Evolutionary conservation across 2,329 filamentous ascomycete genomes (phyloP), one percentile per base, ranked within the genome.

Genomic region (Epichloe typhina): DNA sequence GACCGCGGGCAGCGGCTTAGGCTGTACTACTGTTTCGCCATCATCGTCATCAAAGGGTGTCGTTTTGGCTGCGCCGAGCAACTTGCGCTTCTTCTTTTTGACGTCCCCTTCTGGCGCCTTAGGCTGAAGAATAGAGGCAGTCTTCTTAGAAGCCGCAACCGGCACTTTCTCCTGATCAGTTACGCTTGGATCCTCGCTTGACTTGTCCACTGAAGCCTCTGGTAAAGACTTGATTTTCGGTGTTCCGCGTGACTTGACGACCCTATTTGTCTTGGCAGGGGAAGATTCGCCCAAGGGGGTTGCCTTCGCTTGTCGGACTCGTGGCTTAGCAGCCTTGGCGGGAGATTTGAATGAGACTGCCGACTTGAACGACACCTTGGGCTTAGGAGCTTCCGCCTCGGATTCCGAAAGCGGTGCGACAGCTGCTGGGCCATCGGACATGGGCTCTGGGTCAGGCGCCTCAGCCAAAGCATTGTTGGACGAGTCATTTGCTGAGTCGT

Each of bases 21-120:
- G 15, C 47, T 35, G 19, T 11, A 15, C 35, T 5, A 35, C 62
- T 46, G 68, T 58, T 47, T 78, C 78, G 11, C 66, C 79, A 5
- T 72, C 75, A 8, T 85, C 83, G 4, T 83, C 83, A 8, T 84
- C 83, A 52, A 91, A 88, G 5, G 93, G 63, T 3, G 80, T 86
- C 55, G 80, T 79, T 46, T 76, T 79, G 21, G 75, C 73, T 21
- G 68, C 70, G 4, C 82, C 80, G 1, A 86, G 72, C 5, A 88
- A 68, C 66, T 88, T 90, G 55, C 84, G 79, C 71, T 84, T 89
- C 73, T 84, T 88, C 62, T 79, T 82, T 73, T 73, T 77, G 6
- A 65, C 69, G 55, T 74, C 69, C 33, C 57, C 59, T 56, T 69
- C 67, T 26, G 41, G 39, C 31, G 21, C 33, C 52, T 54, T 54